Evolutionary conservation across 495 filamentous ascomycete genomes (phyloP).

Genomic region (Letharia columbiana): DNA sequence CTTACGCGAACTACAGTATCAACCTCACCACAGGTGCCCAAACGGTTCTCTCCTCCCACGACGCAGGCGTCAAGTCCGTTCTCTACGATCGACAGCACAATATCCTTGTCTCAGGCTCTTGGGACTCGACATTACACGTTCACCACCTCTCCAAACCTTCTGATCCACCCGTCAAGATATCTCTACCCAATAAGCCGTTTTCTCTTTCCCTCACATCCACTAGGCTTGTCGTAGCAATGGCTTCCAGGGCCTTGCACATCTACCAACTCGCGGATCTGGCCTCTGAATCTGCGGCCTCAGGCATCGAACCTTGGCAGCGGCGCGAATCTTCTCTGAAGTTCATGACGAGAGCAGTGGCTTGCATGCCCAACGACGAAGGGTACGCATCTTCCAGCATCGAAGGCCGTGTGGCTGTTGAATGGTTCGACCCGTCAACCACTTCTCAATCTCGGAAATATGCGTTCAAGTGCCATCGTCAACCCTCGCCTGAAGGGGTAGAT

Average conservation of each 20-base stretch:
- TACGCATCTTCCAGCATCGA: constrained; percentile 88
- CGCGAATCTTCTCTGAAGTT: constrained; percentile 90
- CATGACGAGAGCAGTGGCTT: constrained; percentile 86
- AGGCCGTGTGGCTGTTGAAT: constrained; percentile 89
- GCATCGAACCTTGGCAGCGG: constrained; percentile 75
- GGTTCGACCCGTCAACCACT: constrained; percentile 81
- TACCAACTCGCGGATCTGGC: constrained; percentile 73
- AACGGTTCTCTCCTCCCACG: constrained; percentile 68
- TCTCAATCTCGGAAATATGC: constrained; percentile 91
- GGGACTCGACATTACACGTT: constrained; percentile 85
- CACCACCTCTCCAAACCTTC: constrained; percentile 49
- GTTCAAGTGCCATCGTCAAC: constrained; percentile 93
- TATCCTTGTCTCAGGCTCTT: constrained; percentile 79
- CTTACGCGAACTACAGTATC: constrained; percentile 43
- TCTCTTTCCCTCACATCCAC: constrained; percentile 71
- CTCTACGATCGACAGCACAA: constrained; percentile 70
- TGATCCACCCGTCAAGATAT: constrained; percentile 47
- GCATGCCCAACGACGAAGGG: constrained; percentile 91
- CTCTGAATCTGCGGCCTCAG: constrained; percentile 34
- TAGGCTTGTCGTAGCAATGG: constrained; percentile 91
- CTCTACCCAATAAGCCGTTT: constrained; percentile 76
- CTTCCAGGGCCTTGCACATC: constrained; percentile 81
- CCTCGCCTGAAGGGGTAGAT: constrained; percentile 57
- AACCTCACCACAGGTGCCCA: constrained; percentile 63
- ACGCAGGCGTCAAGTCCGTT: constrained; percentile 68